phyloP scores from a whole-genome alignment of 768 basidiomycete genomes.

The Sistotremastrum suecicum region DNA sequence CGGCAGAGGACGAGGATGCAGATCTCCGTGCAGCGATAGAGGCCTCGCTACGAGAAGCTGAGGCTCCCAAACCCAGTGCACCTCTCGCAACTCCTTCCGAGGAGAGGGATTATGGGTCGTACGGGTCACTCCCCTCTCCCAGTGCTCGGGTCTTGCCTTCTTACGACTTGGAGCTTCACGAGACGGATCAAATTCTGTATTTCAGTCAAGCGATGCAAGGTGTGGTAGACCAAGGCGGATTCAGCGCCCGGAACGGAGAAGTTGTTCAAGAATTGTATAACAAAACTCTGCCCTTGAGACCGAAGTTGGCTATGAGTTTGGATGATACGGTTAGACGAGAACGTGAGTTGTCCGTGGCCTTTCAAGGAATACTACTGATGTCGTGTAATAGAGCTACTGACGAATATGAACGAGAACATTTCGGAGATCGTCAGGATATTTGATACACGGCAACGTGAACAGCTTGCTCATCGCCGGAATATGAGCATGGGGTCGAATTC shows the following conservation, averaged over 20 bases:
- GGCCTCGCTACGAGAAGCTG: constrained; percentile 80
- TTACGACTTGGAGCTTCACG: constrained; percentile 70
- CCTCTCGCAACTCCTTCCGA: constrained; percentile 45
- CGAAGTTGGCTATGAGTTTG: constrained; percentile 69
- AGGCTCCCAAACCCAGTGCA: constrained; percentile 64
- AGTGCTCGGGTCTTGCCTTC: constrained; percentile 44
- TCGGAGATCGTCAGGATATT: constrained; percentile 87
- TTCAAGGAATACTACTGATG: neutral
- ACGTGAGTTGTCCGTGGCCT: constrained; percentile 32
- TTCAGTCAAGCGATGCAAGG: constrained; percentile 88
- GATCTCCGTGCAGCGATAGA: constrained; percentile 91
- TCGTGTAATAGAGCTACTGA: constrained; percentile 49
- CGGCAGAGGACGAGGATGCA: constrained; percentile 76
- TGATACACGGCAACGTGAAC: constrained; percentile 64
- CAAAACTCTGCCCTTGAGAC: constrained; percentile 62
- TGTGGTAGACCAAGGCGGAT: constrained; percentile 60
- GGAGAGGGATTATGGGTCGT: constrained; percentile 21
- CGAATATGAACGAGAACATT: constrained; percentile 91
- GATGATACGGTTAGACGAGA: constrained; percentile 82
- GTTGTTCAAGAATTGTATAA: constrained; percentile 77
- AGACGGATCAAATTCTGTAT: constrained; percentile 75
- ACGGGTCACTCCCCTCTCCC: constrained; percentile 18
- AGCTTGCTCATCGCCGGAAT: constrained; percentile 16
- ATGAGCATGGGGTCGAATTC: constrained; percentile 8
- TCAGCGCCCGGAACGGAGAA: constrained; percentile 69